These are phyloP conservation scores for Citrus cavaleriei DNA, from an alignment of 345 rosid genomes.

Conservation along the genomic window DNA sequence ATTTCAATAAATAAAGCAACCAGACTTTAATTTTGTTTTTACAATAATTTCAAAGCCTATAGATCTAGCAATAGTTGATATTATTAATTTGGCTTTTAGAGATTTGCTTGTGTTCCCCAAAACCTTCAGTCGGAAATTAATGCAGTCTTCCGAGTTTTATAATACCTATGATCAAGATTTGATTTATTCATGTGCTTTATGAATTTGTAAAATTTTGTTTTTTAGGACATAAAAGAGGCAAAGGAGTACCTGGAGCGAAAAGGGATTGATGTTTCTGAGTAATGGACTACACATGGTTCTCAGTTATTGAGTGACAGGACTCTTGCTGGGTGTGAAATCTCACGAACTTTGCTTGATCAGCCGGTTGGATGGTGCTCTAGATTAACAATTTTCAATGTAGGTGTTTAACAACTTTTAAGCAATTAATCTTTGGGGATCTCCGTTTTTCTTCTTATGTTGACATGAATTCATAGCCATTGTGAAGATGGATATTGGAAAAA, in stretches of 20 bases:
- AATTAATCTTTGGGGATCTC: neutral
- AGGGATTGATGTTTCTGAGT: slow-evolving; percentile 62
- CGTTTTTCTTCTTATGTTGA: neutral
- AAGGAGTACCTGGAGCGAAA: slow-evolving; percentile 58
- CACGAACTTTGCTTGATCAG: neutral
- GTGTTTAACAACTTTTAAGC: neutral
- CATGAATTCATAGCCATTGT: neutral
- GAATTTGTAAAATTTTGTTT: neutral
- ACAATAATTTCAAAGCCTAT: neutral
- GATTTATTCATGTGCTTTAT: neutral
- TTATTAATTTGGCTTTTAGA: neutral
- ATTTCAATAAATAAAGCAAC: neutral
- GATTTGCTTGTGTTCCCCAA: neutral
- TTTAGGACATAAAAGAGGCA: slow-evolving; percentile 81
- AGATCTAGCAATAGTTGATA: neutral
- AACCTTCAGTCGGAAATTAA: neutral
- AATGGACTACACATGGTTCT: neutral
- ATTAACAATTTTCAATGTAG: neutral
- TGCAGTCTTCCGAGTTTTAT: neutral
- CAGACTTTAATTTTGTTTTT: neutral
- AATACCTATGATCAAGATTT: neutral
- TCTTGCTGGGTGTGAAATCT: neutral
- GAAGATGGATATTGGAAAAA: neutral
- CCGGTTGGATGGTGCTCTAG: neutral
- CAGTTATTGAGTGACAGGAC: neutral